Conservation (phyloP, 129 eudicot genomes). For the Ambrosia artemisiifolia region DNA sequence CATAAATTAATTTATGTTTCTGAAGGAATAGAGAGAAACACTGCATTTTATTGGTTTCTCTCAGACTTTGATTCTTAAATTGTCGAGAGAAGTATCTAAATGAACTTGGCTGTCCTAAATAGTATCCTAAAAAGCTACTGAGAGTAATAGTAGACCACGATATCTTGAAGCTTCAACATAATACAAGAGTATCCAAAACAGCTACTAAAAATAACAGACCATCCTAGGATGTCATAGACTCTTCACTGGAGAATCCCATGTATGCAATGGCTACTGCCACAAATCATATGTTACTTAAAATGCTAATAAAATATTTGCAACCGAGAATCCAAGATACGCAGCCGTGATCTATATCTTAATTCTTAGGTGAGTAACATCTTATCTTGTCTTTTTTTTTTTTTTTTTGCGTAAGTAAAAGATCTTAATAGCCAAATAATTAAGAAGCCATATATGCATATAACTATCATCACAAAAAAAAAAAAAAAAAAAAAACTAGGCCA, state of each 20-base stretch:
- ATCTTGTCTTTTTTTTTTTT: too few species aligned
- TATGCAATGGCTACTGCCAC: slow-evolving; percentile 7
- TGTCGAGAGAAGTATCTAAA: too few species aligned
- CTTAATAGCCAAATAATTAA: not conserved
- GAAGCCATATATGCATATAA: not conserved
- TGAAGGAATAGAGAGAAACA: not conserved
- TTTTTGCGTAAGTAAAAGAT: too few species aligned
- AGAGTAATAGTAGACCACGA: too few species aligned
- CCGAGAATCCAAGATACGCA: not conserved
- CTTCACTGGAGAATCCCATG: not conserved
- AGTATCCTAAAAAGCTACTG: too few species aligned
- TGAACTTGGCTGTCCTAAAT: too few species aligned
- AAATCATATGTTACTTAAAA: slow-evolving; percentile 13
- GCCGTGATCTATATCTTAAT: not conserved
- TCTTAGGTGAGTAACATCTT: not conserved
- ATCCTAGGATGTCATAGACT: not conserved
- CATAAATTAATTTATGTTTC: not conserved
- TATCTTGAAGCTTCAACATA: not conserved
- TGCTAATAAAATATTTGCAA: not conserved
- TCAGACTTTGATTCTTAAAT: too few species aligned
- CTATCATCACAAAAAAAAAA: not conserved
- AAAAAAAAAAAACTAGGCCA: not conserved
- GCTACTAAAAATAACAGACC: too few species aligned
- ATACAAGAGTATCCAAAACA: not conserved
- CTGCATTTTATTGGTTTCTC: too few species aligned